These are phyloP conservation scores for Pyrrhoderma noxium DNA, from an alignment of 1,284 basidiomycete genomes.

Conservation along the genomic window DNA sequence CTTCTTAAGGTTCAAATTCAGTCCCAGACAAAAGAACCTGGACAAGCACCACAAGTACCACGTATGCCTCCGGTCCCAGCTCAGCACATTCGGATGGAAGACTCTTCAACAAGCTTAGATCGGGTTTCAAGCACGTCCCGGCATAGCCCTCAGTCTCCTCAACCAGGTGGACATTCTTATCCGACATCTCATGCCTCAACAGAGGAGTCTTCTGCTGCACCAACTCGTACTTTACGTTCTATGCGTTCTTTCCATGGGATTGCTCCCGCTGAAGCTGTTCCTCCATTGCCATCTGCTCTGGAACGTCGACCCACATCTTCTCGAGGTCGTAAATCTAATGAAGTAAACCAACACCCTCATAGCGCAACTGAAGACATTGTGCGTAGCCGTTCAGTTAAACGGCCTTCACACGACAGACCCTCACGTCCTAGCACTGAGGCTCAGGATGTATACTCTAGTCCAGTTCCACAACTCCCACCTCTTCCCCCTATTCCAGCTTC, in stretches of 20 bases:
- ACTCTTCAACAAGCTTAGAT: neutral
- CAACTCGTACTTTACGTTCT: conserved; percentile 32
- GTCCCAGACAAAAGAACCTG: conserved; percentile 28
- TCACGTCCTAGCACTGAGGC: conserved; percentile 5
- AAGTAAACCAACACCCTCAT: neutral
- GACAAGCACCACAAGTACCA: neutral
- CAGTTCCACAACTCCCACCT: neutral
- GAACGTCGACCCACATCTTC: conserved; percentile 21
- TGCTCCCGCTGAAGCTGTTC: conserved; percentile 19
- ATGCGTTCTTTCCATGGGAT: conserved; percentile 53
- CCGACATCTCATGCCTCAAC: neutral
- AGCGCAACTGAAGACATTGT: neutral
- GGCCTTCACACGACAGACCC: conserved; percentile 9
- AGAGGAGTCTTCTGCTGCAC: neutral
- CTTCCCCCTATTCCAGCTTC: conserved; percentile 9
- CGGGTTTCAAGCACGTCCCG: neutral
- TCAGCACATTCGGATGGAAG: conserved; percentile 1
- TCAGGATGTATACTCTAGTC: neutral
- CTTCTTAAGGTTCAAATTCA: conserved; percentile 36
- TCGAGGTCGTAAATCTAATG: conserved; percentile 5
- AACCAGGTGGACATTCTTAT: neutral
- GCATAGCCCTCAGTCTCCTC: neutral
- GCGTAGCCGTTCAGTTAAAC: conserved; percentile 10
- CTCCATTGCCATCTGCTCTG: conserved; percentile 24
- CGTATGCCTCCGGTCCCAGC: conserved; percentile 5